A percentile compares a stretch with the other conserved stretches of the same genome.
Evolutionary conservation across 1,284 basidiomycete genomes (phyloP).

Genomic region (Tilletia walkeri): DNA sequence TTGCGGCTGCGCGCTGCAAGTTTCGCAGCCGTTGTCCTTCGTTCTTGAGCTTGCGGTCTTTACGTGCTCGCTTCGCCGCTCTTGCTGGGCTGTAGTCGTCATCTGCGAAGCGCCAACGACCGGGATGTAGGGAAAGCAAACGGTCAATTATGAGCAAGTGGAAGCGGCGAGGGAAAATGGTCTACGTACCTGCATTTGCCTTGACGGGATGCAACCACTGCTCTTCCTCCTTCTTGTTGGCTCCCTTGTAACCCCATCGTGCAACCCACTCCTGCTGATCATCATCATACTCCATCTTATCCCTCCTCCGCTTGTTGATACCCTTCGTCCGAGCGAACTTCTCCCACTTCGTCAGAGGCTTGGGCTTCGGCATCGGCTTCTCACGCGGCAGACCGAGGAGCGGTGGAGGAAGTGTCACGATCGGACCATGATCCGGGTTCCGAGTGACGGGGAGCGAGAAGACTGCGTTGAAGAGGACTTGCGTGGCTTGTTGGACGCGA

Average conservation of each 20-base stretch:
- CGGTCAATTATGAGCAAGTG: no score
- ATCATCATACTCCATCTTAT: conserved; percentile 89
- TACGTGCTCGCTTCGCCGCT: conserved; percentile 72
- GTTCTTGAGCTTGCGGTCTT: conserved; percentile 79
- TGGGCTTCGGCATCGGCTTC: conserved; percentile 88
- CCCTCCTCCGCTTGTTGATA: conserved; percentile 71
- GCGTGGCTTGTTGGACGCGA: conserved; percentile 80
- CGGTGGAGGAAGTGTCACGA: conserved; percentile 71
- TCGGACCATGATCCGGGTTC: conserved; percentile 73
- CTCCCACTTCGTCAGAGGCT: conserved; percentile 94
- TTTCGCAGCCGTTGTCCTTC: conserved; percentile 78
- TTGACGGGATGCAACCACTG: conserved; percentile 93
- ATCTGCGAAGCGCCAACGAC: conserved; percentile 57
- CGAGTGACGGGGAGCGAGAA: conserved; percentile 77
- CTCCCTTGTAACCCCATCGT: conserved; percentile 76
- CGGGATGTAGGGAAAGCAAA: no score
- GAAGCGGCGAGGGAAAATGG: no score
- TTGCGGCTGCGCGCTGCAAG: conserved; percentile 61
- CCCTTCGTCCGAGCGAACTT: conserved; percentile 91
- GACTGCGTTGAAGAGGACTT: conserved; percentile 74
- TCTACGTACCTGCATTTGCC: conserved; percentile 61
- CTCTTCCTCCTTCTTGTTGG: conserved; percentile 82
- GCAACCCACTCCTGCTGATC: conserved; percentile 89
- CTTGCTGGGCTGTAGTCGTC: conserved; percentile 74
- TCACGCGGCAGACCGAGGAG: conserved; percentile 70